Conservation (phyloP, 2,329 filamentous ascomycete species). For the Karstenula rhodostoma region DNA sequence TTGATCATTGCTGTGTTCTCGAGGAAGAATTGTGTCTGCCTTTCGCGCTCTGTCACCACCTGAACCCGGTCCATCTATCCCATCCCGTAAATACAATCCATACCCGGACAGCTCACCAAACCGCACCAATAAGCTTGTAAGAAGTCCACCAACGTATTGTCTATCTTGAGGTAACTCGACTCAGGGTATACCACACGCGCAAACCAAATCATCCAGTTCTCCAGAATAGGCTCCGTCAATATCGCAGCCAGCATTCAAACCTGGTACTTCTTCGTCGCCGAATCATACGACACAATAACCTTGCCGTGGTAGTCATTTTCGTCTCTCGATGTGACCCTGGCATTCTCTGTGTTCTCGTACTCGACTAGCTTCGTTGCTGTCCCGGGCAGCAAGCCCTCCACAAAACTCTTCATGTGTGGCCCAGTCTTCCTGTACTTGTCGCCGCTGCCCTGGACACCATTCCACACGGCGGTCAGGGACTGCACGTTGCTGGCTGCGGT, state of each 20-base stretch:
- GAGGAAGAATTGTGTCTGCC: too few relatives aligned
- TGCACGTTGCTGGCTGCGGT: background rate
- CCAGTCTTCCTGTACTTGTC: constrained; percentile 3
- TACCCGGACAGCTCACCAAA: background rate
- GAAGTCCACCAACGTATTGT: background rate
- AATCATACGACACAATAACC: constrained; percentile 1
- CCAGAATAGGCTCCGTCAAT: background rate
- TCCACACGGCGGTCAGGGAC: constrained; percentile 2
- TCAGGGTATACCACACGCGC: background rate
- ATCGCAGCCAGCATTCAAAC: constrained; percentile 1
- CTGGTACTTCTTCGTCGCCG: constrained; percentile 8
- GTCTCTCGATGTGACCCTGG: background rate
- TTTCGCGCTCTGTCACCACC: too few relatives aligned
- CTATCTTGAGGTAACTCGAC: background rate
- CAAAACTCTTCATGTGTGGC: background rate
- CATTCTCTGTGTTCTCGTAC: constrained; percentile 2
- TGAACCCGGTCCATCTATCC: background rate
- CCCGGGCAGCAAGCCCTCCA: constrained; percentile 2
- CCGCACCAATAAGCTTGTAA: background rate
- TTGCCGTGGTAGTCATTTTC: background rate
- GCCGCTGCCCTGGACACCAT: constrained; percentile 2
- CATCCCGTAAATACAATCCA: background rate
- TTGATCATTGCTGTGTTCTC: too few relatives aligned
- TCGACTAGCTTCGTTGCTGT: constrained; percentile 4
- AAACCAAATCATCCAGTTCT: constrained; percentile 2